Evolutionary conservation across 148 eudicot genomes (phyloP).

Genomic region (Cornus florida): DNA sequence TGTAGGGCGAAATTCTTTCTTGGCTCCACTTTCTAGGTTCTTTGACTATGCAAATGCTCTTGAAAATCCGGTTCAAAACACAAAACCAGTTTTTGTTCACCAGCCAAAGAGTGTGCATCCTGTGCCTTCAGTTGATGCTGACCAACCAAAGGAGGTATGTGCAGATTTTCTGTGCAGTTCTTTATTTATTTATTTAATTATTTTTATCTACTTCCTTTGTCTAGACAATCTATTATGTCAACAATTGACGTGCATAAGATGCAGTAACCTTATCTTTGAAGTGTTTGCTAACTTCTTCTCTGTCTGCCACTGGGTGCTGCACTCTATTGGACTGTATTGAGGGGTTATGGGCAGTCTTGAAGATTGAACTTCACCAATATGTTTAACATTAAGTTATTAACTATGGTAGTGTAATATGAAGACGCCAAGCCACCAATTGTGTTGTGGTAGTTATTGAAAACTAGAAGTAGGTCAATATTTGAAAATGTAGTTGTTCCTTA

Average conservation of each 20-base stretch:
- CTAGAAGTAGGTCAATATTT: neutral
- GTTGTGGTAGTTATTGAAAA: neutral
- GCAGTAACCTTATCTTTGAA: neutral
- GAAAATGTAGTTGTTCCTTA: neutral
- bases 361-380: neutral
- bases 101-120: slow-evolving; percentile 36
- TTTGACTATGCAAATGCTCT: slow-evolving; percentile 37
- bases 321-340: neutral
- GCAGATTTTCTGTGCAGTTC: neutral
- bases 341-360: neutral
- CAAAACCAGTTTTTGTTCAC: slow-evolving; percentile 20
- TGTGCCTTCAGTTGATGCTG: slow-evolving; percentile 40
- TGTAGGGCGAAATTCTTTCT: slow-evolving; percentile 50
- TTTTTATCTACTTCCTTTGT: neutral
- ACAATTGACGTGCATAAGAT: neutral
- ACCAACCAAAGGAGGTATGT: slow-evolving; percentile 48
- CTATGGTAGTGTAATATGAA: neutral
- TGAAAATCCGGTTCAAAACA: slow-evolving; percentile 26
- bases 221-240: neutral
- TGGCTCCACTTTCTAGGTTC: slow-evolving; percentile 36
- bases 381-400: neutral
- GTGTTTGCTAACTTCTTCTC: slow-evolving; percentile 1
- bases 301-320: neutral
- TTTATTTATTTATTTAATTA: neutral
- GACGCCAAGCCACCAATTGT: neutral